Evolutionary conservation across 768 basidiomycete genomes (phyloP), one percentile per base, ranked within the genome.

Genomic region (Hortiboletus campestris): DNA sequence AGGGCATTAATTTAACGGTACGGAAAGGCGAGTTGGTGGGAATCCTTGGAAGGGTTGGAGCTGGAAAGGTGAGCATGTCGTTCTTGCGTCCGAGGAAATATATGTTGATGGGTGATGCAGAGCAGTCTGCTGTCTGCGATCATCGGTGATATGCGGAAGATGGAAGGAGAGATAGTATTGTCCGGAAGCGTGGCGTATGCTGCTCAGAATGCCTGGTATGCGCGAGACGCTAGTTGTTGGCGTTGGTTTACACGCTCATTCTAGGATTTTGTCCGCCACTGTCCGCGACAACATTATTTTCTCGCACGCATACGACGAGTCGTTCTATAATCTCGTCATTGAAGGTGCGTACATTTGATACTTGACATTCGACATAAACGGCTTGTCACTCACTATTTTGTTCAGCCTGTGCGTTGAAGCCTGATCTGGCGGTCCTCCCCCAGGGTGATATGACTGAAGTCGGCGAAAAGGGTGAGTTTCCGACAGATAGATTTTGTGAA

Each of bases 201-300:
- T 10, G 83, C 88, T 31, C 94, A 97, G 67, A 88, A 86, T 65
- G 88, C 93, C 34, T 96, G 93, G 89, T 88, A 62, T 16, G 80
- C 56, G 19, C 12, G 8, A 29, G 36, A 25, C 28, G n/a, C 8
- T 35, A 5, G 6, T 6, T 6, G 13, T 32, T 46, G 13, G 17
- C 6, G 4, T 17, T 4, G 19, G 11, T 7, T 63, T 31, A 25
- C 54, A 22, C 32, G 42, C 4, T 1, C 6, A 29, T 25, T 12
- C 5, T 29, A 89, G 88, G 89, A 84, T 97, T 42, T 80, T 95
- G 70, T 92, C 91, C 2, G 84, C 91, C 0, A 86, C 90, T 2
- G 82, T 98, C 47, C 82, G 88, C 36, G 91, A 94, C 41, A 98
- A 98, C 65, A 98, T 98, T 57, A 66, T 91, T 34, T 98, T 98